Conservation (phyloP, 2,329 filamentous ascomycete genomes). For the Arachnomyces sp. region DNA sequence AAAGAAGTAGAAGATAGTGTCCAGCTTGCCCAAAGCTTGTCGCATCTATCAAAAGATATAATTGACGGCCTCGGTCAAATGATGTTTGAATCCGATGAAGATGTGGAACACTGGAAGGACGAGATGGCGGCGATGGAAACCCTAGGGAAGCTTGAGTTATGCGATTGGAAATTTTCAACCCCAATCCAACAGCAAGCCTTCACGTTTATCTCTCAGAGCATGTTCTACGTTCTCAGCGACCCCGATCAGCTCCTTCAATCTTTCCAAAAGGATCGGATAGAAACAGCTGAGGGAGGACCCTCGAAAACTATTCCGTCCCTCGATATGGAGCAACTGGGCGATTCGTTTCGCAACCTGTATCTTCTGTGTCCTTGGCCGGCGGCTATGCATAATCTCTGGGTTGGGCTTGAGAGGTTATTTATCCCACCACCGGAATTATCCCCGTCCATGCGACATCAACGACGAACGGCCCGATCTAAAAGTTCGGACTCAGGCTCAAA, state of each 20-base stretch:
- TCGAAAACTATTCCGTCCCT: constrained; percentile 5
- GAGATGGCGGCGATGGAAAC: constrained; percentile 31
- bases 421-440: constrained; percentile 31
- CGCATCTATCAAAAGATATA: constrained; percentile 30
- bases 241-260: constrained; percentile 34
- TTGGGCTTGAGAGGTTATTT: constrained; percentile 32
- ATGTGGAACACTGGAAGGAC: constrained; percentile 30
- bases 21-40: constrained; percentile 6
- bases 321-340: constrained; percentile 25
- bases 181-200: constrained; percentile 29
- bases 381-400: constrained; percentile 36
- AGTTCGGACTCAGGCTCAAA: constrained; percentile 5
- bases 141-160: constrained; percentile 29
- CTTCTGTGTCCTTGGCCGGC: constrained; percentile 34
- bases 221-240: constrained; percentile 37
- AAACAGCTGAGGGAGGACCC: constrained; percentile 1
- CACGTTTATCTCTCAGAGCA: constrained; percentile 37
- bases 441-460: constrained; percentile 23
- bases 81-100: constrained; percentile 29
- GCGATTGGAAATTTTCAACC: constrained; percentile 33
- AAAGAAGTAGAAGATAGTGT: background rate
- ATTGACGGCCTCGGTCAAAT: constrained; percentile 29
- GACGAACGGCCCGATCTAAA: constrained; percentile 20
- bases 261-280: constrained; percentile 22
- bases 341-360: constrained; percentile 28